Evolutionary conservation across 148 eudicot genomes (phyloP).

Genomic region (Pouteria glomerata): DNA sequence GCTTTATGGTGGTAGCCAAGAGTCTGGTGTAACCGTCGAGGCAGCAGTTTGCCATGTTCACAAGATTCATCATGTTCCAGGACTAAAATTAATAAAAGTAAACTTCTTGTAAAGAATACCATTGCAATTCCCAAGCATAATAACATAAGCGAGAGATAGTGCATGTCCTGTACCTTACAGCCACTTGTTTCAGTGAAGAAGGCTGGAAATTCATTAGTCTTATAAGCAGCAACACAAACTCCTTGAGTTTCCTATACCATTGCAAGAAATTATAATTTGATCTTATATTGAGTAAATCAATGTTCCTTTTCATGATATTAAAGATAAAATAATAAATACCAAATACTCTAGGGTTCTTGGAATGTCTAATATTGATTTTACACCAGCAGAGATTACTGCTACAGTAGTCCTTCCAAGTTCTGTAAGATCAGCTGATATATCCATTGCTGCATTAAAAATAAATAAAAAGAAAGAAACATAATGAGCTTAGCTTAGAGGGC

Average conservation of each 20-base stretch:
- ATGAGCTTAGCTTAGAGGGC: background rate
- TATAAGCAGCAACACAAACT: constrained; percentile 90
- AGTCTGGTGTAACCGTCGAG: background rate
- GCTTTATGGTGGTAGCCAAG: background rate
- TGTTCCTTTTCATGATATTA: background rate
- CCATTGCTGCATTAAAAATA: constrained; percentile 64
- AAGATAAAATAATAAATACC: constrained; percentile 34
- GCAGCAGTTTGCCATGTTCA: background rate
- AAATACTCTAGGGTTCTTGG: constrained; percentile 92
- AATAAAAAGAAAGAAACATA: constrained; percentile 3
- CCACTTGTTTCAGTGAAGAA: constrained; percentile 92
- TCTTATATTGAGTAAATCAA: background rate
- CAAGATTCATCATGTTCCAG: constrained; percentile 2
- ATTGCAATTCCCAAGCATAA: background rate
- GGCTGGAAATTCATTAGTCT: constrained; percentile 87
- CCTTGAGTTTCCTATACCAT: constrained; percentile 88
- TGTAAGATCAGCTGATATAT: constrained; percentile 93
- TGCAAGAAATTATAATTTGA: background rate
- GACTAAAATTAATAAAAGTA: background rate
- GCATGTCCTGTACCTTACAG: constrained; percentile 45
- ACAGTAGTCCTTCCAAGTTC: constrained; percentile 91
- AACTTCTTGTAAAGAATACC: background rate
- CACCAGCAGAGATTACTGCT: constrained; percentile 88
- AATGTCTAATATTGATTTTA: constrained; percentile 93
- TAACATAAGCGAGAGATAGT: background rate